These are phyloP conservation scores for Leccinum fallax DNA, from an alignment of 1,284 basidiomycete species.

Conservation along the genomic window DNA sequence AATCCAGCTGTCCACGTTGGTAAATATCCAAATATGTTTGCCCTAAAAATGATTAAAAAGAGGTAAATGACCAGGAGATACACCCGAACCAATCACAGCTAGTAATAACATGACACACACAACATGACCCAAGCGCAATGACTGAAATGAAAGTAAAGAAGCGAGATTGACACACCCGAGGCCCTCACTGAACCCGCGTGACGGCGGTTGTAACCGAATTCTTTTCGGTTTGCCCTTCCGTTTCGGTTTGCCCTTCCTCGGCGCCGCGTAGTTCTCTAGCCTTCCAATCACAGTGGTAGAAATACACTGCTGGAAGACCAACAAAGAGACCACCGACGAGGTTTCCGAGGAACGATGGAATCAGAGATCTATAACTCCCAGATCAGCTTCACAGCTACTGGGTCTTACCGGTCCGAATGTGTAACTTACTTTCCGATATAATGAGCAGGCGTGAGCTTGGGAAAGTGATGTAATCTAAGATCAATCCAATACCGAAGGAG, in stretches of 20 bases:
- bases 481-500: conserved; percentile 9
- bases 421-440: conserved; percentile 67
- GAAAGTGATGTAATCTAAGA: not conserved
- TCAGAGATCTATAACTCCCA: conserved; percentile 48
- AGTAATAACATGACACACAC: not conserved
- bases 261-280: conserved; percentile 41
- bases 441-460: conserved; percentile 52
- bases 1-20: not conserved
- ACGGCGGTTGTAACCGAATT: conserved; percentile 6
- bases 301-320: conserved; percentile 61
- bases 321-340: conserved; percentile 68
- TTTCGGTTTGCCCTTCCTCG: conserved; percentile 36
- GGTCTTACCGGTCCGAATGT: not conserved
- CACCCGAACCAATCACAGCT: no score
- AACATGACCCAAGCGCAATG: not conserved
- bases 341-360: conserved; percentile 68
- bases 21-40: not conserved
- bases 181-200: conserved; percentile 51
- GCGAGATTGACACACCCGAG: conserved; percentile 22
- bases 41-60: not conserved
- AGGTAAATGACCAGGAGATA: no score
- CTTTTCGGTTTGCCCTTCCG: not conserved
- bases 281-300: conserved; percentile 57
- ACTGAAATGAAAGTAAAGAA: not conserved
- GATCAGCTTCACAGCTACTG: conserved; percentile 16